Conservation (phyloP, 805 yeast species). For the Candida fluviatilis region DNA sequence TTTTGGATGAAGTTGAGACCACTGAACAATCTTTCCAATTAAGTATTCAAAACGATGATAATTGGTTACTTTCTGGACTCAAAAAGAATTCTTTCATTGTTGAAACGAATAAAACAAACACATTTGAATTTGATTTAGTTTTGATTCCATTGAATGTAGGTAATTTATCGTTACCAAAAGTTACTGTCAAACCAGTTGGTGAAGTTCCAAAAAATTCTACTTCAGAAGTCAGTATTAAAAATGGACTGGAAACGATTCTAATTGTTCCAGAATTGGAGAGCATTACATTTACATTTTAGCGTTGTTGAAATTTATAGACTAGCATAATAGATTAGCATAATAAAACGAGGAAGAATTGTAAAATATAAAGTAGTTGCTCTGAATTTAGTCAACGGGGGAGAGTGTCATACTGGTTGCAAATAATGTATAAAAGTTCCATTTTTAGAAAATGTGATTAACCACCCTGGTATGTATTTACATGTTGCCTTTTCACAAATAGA, state of each 20-base stretch:
- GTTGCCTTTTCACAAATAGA: too few relatives aligned
- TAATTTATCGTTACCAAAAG: conserved; percentile 60
- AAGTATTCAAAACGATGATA: conserved; percentile 53
- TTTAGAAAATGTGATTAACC: too few relatives aligned
- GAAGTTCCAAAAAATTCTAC: conserved; percentile 49
- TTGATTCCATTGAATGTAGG: conserved; percentile 79
- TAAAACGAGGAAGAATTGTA: too few relatives aligned
- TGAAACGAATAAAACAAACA: conserved; percentile 14
- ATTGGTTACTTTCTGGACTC: conserved; percentile 79
- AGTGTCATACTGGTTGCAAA: too few relatives aligned
- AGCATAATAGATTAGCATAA: too few relatives aligned
- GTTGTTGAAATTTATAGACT: too few relatives aligned
- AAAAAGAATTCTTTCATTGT: conserved; percentile 49
- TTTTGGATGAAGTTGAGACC: conserved; percentile 7
- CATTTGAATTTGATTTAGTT: conserved; percentile 33
- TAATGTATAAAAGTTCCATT: too few relatives aligned
- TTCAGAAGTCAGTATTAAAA: conserved; percentile 62
- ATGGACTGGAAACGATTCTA: conserved; percentile 63
- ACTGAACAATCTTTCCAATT: conserved; percentile 34
- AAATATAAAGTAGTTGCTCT: too few relatives aligned
- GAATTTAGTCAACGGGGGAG: too few relatives aligned
- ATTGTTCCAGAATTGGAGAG: conserved; percentile 69
- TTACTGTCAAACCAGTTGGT: conserved; percentile 35
- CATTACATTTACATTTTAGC: conserved; percentile 55
- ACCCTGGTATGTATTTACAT: too few relatives aligned